phyloP scores from a whole-genome alignment of 2,329 filamentous ascomycete genomes.

The Mycogone perniciosa region DNA sequence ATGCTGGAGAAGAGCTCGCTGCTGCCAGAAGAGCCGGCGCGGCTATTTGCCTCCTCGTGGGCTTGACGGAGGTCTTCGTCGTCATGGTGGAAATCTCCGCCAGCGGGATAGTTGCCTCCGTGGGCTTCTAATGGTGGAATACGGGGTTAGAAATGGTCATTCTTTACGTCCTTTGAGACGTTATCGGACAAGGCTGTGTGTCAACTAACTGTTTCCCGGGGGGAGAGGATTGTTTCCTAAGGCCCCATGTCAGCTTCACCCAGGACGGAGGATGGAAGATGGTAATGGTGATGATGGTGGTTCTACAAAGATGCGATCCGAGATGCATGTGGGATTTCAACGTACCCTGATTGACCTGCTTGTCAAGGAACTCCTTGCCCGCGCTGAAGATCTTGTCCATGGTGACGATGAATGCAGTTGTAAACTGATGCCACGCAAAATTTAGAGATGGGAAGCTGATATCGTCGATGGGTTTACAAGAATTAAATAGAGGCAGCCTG shows the following conservation, averaged over 20 bases:
- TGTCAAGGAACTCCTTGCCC: constrained; percentile 32
- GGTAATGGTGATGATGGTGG: constrained; percentile 20
- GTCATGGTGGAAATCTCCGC: constrained; percentile 34
- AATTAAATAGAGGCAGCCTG: background rate
- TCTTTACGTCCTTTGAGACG: background rate
- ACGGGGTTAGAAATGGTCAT: background rate
- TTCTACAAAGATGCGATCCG: constrained; percentile 13
- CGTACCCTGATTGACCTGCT: constrained; percentile 19
- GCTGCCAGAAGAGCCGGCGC: constrained; percentile 41
- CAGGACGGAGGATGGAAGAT: background rate
- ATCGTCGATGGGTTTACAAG: background rate
- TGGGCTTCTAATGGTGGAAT: constrained; percentile 10
- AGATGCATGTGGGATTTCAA: background rate
- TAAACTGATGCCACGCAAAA: background rate
- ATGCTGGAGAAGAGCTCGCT: constrained; percentile 44
- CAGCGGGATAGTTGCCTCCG: constrained; percentile 16
- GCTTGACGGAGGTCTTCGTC: constrained; percentile 44
- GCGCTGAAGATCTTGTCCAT: constrained; percentile 35
- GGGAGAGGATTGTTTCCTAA: constrained; percentile 7
- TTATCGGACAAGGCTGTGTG: background rate
- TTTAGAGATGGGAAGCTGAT: background rate
- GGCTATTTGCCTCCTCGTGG: constrained; percentile 41
- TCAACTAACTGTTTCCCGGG: constrained; percentile 15
- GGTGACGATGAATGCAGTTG: constrained; percentile 11
- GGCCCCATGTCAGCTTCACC: background rate